Percentiles rank a stretch among this genome's conserved stretches.
Evolutionary conservation across 139 green algal genomes (phyloP).

Genomic region (Penium margaritaceum): DNA sequence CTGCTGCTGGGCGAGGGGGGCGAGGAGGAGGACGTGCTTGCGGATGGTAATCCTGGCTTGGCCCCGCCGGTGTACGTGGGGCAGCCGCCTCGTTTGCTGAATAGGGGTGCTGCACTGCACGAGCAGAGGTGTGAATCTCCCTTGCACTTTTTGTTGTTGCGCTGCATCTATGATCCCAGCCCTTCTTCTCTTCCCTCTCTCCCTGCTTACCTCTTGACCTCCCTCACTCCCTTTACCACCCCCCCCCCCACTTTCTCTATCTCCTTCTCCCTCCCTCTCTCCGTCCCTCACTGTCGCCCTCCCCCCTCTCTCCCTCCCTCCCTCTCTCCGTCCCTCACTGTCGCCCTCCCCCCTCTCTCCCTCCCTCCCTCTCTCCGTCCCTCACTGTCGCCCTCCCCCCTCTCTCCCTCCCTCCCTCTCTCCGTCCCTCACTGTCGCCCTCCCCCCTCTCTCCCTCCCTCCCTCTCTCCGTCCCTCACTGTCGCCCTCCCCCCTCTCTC

Average conservation of each 20-base stretch:
- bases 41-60: conserved; percentile 6
- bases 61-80: conserved; percentile 34
- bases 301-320: not conserved
- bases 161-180: too few relatives aligned
- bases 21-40: conserved; percentile 25
- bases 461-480: too few relatives aligned
- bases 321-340: too few relatives aligned
- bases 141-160: not conserved
- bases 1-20: too few relatives aligned
- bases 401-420: too few relatives aligned
- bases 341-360: too few relatives aligned
- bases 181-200: too few relatives aligned
- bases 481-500: too few relatives aligned
- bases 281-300: not conserved
- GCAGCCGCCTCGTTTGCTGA: conserved; percentile 26
- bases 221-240: not conserved
- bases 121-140: conserved; percentile 21
- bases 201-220: not conserved
- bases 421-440: too few relatives aligned
- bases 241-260: not conserved
- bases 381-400: too few relatives aligned
- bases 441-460: too few relatives aligned
- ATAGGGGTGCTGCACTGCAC: conserved; percentile 4
- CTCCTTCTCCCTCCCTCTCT: not conserved
- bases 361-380: too few relatives aligned